Percentiles rank a stretch among this genome's conserved stretches.
phyloP scores from a whole-genome alignment of 768 basidiomycete species.

The Termitomyces bulborhizus region DNA sequence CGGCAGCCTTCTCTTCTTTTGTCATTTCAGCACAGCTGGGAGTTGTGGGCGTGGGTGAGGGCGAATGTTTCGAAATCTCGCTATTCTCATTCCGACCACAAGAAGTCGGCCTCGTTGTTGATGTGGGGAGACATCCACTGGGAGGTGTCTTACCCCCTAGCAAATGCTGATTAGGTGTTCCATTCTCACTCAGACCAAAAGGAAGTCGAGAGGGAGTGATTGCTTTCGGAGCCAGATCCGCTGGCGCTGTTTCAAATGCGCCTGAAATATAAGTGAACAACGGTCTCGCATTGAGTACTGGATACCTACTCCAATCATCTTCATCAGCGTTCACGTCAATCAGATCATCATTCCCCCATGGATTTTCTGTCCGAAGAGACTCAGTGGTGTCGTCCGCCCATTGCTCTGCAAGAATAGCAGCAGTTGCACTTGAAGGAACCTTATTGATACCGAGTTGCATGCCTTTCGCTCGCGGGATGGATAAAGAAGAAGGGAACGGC shows the following conservation, averaged over 20 bases:
- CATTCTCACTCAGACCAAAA: not conserved
- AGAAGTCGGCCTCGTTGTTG: constrained; percentile 14
- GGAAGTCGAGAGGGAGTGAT: not conserved
- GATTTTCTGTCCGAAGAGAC: constrained; percentile 36
- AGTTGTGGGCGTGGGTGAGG: constrained; percentile 15
- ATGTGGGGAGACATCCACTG: constrained; percentile 13
- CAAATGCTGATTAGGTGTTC: not conserved
- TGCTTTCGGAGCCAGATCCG: constrained; percentile 16
- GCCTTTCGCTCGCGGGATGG: constrained; percentile 40
- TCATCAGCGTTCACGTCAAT: constrained; percentile 93
- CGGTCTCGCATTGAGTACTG: not conserved
- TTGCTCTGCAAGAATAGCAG: constrained; percentile 41
- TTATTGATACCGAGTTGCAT: constrained; percentile 68
- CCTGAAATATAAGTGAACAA: constrained; percentile 29
- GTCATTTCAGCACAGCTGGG: constrained; percentile 43
- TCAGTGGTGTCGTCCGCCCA: constrained; percentile 51
- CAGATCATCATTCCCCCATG: constrained; percentile 74
- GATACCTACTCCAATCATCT: constrained; percentile 87
- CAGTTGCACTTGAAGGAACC: constrained; percentile 25
- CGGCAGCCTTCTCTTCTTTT: constrained; percentile 92
- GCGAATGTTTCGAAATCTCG: constrained; percentile 5
- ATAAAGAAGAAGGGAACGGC: constrained; percentile 9
- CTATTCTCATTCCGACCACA: constrained; percentile 17
- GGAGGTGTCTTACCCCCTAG: constrained; percentile 14
- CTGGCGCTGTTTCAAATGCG: constrained; percentile 62